Base-by-base conservation (phyloP, 192 early-diverging fungal species). In the Coemansia nantahalensis region DNA sequence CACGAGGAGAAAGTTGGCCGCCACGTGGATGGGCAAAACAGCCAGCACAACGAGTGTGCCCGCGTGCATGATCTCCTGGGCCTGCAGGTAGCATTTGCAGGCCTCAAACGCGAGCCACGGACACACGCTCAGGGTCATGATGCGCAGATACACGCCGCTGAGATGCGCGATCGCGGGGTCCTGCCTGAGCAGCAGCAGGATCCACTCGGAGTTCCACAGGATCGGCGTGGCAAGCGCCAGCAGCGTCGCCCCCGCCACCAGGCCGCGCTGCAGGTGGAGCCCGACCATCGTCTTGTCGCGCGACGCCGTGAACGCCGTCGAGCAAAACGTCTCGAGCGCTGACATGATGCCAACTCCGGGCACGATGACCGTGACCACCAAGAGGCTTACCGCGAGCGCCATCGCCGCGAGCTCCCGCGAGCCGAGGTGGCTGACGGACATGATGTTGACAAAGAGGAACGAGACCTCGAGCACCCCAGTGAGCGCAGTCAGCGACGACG, bases 41-140 rank as follows among this genome's bases (percentile, higher is more conserved):
- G 89, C 56, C 17, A 82, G 36, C 4, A 87, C 77, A 17, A 92
- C 81, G 40, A 82, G 71, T 37, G 90, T 88, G 18, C 74, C 79
- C 0, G 90, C 90, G 15, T 84, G 79, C 93, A 97, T 93, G 54
- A 68, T 68, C 4, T 84, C 91, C 76, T 97, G 94, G 0, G 85
- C 80, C 57, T 94, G 88, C 28, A 95, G 65, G 54, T 79, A 95
- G 40, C 89, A 81, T 43, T 90, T 89, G 26, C 86, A 63, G 51
- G 84, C 85, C 54, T 95, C 92, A 79, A 84, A 86, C 16, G 87
- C 65, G 34, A 93, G 68, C 61, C 68, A 82, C 2, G 91, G 85
- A 19, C 86, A 82, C 30, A 87, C 77, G 10, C 90, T 87, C 6
- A 86, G 68, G 18, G 93, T 58, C 14, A 86, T 68, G 33, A 79